Base-by-base conservation (phyloP, 345 rosid species). In the Eucalyptus tenuipes region DNA sequence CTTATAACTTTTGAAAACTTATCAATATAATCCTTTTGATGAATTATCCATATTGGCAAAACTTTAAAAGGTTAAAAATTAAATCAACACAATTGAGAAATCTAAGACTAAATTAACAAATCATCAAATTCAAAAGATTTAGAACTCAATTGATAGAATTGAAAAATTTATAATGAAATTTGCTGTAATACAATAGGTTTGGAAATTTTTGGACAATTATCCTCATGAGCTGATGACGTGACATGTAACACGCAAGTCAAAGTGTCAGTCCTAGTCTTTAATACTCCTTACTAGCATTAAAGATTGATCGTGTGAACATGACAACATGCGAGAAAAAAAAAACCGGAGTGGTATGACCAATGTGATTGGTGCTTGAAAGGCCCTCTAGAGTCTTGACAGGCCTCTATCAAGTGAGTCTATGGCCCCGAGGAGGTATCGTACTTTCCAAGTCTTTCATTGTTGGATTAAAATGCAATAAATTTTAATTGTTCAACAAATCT, bases 401-500 rank as follows among this genome's bases (percentile, higher is more conserved):
- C 75, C 9, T 64, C 18, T 14, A 64, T 64, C 18, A 15, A n/a
- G 40, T 8, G 40, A 64, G 75, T 16, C 75, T 15, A n/a, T 64
- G 75, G 2, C 31, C 37, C 17, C 9, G 2, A 3, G 10, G 5
- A n/a, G 20, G 18, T n/a, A n/a, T 4, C 17, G 3, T n/a, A 8
- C 20, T 27, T 59, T 12, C n/a, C 13, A 59, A 27, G 31, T 12
- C 14, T 12, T 27, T 59, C 15, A 64, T 13, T 0, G 3, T 64
- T 29, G 37, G 37, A 64, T n/a, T n/a, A 8, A n/a, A n/a, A 64
- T 64, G 33, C 5, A 64, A n/a, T n/a, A n/a, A 64, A n/a, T 13
- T 31, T n/a, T 14, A 64, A 16, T 31, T 3, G 11, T 64, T 64
- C 0, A 5, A 7, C 0, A 0, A 14, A 14, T n/a, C 7, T 64